Evolutionary conservation across 2,329 filamentous ascomycete species (phyloP).

Genomic region (Dothideomycetes sp.): DNA sequence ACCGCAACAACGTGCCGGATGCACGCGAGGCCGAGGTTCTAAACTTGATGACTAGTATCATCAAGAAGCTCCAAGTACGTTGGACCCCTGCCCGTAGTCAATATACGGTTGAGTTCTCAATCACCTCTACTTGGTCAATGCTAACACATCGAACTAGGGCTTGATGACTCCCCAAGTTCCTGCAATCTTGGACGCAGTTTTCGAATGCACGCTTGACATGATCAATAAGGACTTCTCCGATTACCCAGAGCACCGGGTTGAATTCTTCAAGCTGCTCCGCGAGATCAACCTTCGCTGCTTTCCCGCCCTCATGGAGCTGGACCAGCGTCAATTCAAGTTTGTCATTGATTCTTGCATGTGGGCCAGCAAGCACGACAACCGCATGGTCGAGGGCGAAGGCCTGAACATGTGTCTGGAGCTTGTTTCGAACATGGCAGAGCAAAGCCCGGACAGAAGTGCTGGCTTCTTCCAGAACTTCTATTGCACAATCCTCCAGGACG

Average conservation of each 20-base stretch:
- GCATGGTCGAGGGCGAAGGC: constrained; percentile 90
- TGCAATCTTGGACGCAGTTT: constrained; percentile 95
- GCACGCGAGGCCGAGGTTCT: constrained; percentile 93
- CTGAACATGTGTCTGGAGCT: constrained; percentile 97
- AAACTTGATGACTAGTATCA: constrained; percentile 95
- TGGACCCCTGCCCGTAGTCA: constrained; percentile 41
- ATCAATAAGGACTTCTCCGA: constrained; percentile 99
- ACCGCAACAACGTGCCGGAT: constrained; percentile 92
- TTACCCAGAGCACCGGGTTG: constrained; percentile 96
- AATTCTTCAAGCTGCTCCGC: constrained; percentile 94
- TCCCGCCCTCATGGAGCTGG: constrained; percentile 83
- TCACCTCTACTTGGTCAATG: constrained; percentile 12
- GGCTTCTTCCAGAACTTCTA: constrained; percentile 99
- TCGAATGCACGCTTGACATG: constrained; percentile 97
- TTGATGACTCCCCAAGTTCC: constrained; percentile 98
- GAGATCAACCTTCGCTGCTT: constrained; percentile 98
- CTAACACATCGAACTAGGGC: constrained; percentile 40
- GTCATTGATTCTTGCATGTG: constrained; percentile 99
- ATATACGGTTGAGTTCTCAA: constrained; percentile 27
- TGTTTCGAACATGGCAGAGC: constrained; percentile 93
- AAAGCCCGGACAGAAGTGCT: constrained; percentile 74
- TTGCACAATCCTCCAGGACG: constrained; percentile 87
- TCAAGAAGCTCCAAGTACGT: constrained; percentile 90
- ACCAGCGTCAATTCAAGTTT: constrained; percentile 96
- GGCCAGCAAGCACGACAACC: constrained; percentile 99